Base-by-base conservation (phyloP, 495 filamentous ascomycete genomes). In the Mytilinidion resinicola region DNA sequence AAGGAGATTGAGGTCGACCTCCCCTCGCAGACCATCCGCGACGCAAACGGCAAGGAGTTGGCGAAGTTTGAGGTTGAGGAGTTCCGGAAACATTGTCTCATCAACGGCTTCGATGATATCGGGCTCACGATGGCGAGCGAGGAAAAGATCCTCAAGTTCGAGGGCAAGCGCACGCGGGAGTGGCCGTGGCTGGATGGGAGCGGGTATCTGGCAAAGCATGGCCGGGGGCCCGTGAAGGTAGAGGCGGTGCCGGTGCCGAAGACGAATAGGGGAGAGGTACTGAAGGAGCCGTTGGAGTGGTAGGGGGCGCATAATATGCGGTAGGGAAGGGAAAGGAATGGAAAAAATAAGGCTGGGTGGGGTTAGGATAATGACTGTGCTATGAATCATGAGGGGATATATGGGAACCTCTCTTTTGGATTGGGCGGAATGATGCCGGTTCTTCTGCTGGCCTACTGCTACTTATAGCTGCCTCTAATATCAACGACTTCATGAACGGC, bases 51-150 rank as follows among this genome's bases (percentile, higher is more conserved):
- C 42, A 82, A 80, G 56, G 80, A 80, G 66, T 75, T 98, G 39
- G 85, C 82, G 64, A 68, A 69, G 41, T 98, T 98, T 65, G 86
- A 96, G 1, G 87, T 96, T 34, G 92, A 96, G 59, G 80, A 82
- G 66, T 98, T 96, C 80, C 78, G 90, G 63, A 95, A 91, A 74
- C 89, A 97, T 74, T 98, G 93, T 69, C 76, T 98, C 37, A 75
- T 95, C 59, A 96, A 98, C 70, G 93, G 93, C 1, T 82, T 98
- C 9, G 93, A 98, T 73, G 93, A 98, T 64, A 97, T 98, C 61
- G 93, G 91, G 50, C 74, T 97, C 38, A 97, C 93, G 17, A 86
- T 96, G 73, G 88, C 95, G 74, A 81, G 90, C 73, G 90, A 91
- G 64, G 84, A 87, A 51, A 91, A 95, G 80, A 97, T 98, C 68